Evolutionary conservation across 768 basidiomycete genomes (phyloP), one percentile per base, ranked within the genome.

Genomic region (Vararia minispora): DNA sequence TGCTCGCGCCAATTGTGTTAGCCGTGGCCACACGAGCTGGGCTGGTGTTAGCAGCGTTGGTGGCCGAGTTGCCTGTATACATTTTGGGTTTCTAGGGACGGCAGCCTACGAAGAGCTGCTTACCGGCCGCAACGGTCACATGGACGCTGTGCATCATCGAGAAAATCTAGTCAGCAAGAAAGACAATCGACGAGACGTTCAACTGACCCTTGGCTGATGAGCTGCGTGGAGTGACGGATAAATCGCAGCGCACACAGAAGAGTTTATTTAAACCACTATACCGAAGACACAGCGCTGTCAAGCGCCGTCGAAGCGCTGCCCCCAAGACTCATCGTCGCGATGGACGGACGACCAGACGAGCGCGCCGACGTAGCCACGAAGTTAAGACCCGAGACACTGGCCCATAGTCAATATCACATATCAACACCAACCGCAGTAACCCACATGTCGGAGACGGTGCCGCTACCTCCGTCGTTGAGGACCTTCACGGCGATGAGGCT

Each of bases 401-500:
- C 5, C 6, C 6, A 26, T 1, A 25, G 13, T 25, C 13, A 7
- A 6, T 2, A 18, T 21, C 3, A 13, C 17, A 21, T 21, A 22
- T 10, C 3, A 28, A 23, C 6, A 28, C n/a, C n/a, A 3, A 29
- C 28, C 16, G 16, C 3, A 29, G 13, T 13, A 16, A 40, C 40
- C 37, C 16, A 41, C 44, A 44, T 34, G 16, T 40, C 35, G 11
- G 46, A 35, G 22, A 24, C 20, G 13, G 38, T 18, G 18, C 43
- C 43, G 30, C n/a, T 32, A 10, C 62, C 63, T 18, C 33, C 31
- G 37, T 63, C 61, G 33, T 51, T 52, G 39, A 66, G 53, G 14
- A 68, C 65, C 44, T 67, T 68, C 38, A 68, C 63, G 3, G 65
- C 62, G 40, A 65, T 56, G 37, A 67, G 36, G 28, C 42, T 53